Evolutionary conservation across 306 rosid species (phyloP), one percentile per base, ranked within the genome.

Genomic region (Nissolia schottii): DNA sequence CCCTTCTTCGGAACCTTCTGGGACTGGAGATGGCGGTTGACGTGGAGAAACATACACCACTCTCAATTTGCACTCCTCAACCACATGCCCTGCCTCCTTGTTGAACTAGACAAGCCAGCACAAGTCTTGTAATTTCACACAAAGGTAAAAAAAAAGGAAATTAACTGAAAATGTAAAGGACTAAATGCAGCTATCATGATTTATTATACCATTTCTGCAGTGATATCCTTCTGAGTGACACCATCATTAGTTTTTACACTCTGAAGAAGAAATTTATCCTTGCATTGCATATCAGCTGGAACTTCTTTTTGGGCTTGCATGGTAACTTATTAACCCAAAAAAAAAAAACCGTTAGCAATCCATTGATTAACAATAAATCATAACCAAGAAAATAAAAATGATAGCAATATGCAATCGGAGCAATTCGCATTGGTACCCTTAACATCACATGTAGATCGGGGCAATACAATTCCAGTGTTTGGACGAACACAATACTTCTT

Each of bases 401-500:
- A 9, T 10, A 23, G 32, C 0, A 50, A 66, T 45, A 1, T 18
- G 60, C 24, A 23, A 55, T 57, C 60, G 34, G 24, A 59, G 63
- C 24, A 60, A 59, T 29, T 24, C 43, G 5, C 54, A 78, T 73
- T 1, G 32, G 72, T 82, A 94, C 98, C 98, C 88, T 82, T 86
- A 73, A 94, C 85, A 57, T 91, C 96, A 55, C 98, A 94, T 2
- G 97, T 83, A 45, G 98, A 89, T 69, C 91, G 84, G 0, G 98
- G 98, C 79, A 79, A 56, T 29, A 94, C 97, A 62, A 94, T 32
- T 71, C 98, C 97, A 4, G 97, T 87, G 93, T 94, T 94, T 3
- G 98, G 98, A 46, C 98, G 97, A 82, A 94, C 98, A 65, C 97
- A 94, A 76, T 94, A 94, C 88, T 94, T 94, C 81, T 87, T 94